These are phyloP conservation scores for Dipteronia dyeriana DNA, from an alignment of 345 rosid species.

Conservation along the genomic window DNA sequence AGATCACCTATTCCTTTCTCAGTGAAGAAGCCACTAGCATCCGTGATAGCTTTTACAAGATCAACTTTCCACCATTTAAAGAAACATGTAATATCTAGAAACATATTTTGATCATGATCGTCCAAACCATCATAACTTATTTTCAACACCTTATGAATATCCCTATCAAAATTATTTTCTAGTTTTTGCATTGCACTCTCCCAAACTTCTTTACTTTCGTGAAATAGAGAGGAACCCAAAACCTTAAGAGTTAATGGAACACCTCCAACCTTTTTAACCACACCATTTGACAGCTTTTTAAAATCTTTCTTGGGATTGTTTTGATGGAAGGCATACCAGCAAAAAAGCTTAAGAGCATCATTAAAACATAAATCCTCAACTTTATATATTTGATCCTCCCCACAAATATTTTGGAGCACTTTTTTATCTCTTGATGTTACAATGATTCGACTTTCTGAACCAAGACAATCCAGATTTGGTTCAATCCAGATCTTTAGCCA, in stretches of 20 bases:
- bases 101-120: not conserved
- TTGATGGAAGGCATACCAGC: conserved; percentile 7
- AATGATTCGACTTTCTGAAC: not conserved
- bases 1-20: not conserved
- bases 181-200: not conserved
- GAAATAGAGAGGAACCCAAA: not conserved
- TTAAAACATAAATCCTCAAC: not conserved
- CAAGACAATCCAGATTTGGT: too few species aligned
- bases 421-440: conserved; percentile 11
- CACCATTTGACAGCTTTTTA: not conserved
- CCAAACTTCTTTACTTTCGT: not conserved
- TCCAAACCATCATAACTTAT: conserved; percentile 16
- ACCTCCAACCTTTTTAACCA: not conserved
- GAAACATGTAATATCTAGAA: conserved; percentile 25
- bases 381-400: not conserved
- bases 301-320: not conserved
- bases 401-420: not conserved
- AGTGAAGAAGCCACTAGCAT: not conserved
- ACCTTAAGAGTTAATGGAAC: conserved; percentile 21
- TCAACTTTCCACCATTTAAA: conserved; percentile 8
- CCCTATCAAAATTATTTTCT: not conserved
- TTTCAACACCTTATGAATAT: conserved; percentile 7
- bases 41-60: not conserved
- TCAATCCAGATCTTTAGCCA: not conserved
- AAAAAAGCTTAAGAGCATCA: not conserved